Percentiles rank a stretch among this genome's conserved stretches.
phyloP scores from a whole-genome alignment of 495 filamentous ascomycete species.

The Gamarada debralockiae region DNA sequence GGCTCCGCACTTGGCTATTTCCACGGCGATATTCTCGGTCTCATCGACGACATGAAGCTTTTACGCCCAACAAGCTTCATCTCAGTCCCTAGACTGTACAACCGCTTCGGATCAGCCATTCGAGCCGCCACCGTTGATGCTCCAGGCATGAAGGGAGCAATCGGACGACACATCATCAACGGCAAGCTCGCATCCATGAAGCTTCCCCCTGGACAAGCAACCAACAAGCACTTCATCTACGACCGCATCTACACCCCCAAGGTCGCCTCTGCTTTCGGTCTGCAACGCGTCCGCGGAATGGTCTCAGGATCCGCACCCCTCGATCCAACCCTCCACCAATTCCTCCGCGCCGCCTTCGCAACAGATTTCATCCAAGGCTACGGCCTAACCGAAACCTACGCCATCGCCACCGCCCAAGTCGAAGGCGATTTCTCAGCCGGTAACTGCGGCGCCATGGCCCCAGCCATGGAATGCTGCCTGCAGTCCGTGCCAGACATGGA shows the following conservation, averaged over 20 bases:
- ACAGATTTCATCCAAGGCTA: conserved; percentile 87
- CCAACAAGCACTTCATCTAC: conserved; percentile 80
- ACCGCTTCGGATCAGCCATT: conserved; percentile 81
- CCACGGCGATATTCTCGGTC: conserved; percentile 82
- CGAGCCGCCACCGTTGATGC: conserved; percentile 73
- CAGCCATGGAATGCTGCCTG: conserved; percentile 72
- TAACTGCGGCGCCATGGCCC: conserved; percentile 73
- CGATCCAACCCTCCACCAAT: conserved; percentile 81
- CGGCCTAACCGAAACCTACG: conserved; percentile 94
- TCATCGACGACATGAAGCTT: conserved; percentile 89
- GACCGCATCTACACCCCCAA: conserved; percentile 94
- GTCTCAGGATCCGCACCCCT: conserved; percentile 88
- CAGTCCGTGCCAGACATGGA: conserved; percentile 92
- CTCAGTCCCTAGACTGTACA: conserved; percentile 90
- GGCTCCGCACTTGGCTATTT: conserved; percentile 87
- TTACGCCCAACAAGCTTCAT: conserved; percentile 79
- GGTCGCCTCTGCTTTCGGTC: conserved; percentile 73
- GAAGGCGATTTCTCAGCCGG: conserved; percentile 66
- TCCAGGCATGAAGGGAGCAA: conserved; percentile 73
- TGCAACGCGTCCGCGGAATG: conserved; percentile 71
- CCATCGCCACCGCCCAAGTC: conserved; percentile 65
- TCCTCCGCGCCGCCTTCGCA: conserved; percentile 78
- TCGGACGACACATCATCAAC: conserved; percentile 75
- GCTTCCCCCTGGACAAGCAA: conserved; percentile 61
- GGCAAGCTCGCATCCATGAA: conserved; percentile 78